Conservation (phyloP, 2,329 filamentous ascomycete species). For the Domatiomyces catenatus region DNA sequence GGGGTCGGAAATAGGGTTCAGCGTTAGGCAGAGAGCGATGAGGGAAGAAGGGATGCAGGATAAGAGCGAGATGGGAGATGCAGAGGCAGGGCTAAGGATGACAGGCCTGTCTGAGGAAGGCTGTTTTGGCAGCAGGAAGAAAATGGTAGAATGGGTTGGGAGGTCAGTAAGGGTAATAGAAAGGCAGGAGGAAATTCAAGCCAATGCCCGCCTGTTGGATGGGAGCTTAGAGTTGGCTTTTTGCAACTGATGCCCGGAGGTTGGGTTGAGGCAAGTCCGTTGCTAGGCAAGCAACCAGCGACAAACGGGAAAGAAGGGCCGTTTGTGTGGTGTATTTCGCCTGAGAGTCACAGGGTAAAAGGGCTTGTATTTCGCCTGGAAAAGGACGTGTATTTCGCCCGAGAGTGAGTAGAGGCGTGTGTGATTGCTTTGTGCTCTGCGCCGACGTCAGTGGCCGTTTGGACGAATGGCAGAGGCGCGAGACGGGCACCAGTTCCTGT, state of each 20-base stretch:
- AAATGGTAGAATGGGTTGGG: background rate
- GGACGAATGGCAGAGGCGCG: background rate
- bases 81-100: background rate
- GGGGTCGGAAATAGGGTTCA: constrained; percentile 5
- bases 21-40: constrained; percentile 3
- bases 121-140: constrained; percentile 11
- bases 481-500: background rate
- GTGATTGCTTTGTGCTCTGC: background rate
- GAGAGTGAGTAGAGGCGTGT: background rate
- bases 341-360: no score
- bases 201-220: background rate
- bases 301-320: no score
- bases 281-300: background rate
- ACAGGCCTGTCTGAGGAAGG: background rate
- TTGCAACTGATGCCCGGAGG: background rate
- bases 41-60: constrained; percentile 1
- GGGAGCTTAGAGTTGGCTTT: background rate
- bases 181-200: background rate
- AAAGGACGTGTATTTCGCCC: background rate
- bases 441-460: background rate
- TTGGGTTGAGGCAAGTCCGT: background rate
- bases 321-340: no score
- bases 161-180: constrained; percentile 1
- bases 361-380: no score
- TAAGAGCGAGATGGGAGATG: constrained; percentile 2